These are phyloP conservation scores for Blastomyces percursus DNA, from an alignment of 2,329 filamentous ascomycete genomes.

Conservation along the genomic window DNA sequence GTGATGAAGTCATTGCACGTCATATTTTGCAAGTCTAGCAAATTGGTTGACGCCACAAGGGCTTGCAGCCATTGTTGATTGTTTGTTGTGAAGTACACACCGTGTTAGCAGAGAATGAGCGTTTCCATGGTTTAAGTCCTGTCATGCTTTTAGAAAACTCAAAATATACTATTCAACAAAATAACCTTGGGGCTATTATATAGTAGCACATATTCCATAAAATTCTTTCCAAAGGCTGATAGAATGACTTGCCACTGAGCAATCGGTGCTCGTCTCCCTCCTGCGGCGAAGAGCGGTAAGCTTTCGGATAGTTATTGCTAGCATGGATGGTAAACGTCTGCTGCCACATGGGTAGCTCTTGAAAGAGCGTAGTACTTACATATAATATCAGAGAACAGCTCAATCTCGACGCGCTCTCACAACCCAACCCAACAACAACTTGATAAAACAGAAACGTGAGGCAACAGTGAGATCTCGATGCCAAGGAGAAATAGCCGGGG, in stretches of 20 bases:
- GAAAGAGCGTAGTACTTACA: not conserved
- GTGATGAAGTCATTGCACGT: constrained; percentile 2
- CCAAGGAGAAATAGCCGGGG: not conserved
- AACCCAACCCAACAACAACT: not conserved
- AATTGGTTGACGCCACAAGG: not conserved
- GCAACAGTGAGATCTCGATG: not conserved
- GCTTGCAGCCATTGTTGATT: not conserved
- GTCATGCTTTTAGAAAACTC: not conserved
- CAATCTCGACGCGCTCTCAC: not conserved
- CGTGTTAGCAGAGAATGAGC: not conserved
- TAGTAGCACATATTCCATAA: not conserved
- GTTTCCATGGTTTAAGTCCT: not conserved
- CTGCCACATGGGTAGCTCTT: too few relatives aligned
- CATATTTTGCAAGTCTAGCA: not conserved
- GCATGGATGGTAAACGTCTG: not conserved
- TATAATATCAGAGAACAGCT: not conserved
- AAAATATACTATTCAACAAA: not conserved
- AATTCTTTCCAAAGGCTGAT: too few relatives aligned
- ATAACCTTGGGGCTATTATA: not conserved
- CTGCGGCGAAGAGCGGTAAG: not conserved
- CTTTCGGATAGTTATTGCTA: not conserved
- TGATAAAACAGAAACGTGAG: not conserved
- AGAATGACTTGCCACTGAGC: not conserved
- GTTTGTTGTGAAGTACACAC: not conserved
- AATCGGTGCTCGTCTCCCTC: not conserved